Base-by-base conservation (phyloP, 2,329 filamentous ascomycete genomes). In the Camillea tinctor region DNA sequence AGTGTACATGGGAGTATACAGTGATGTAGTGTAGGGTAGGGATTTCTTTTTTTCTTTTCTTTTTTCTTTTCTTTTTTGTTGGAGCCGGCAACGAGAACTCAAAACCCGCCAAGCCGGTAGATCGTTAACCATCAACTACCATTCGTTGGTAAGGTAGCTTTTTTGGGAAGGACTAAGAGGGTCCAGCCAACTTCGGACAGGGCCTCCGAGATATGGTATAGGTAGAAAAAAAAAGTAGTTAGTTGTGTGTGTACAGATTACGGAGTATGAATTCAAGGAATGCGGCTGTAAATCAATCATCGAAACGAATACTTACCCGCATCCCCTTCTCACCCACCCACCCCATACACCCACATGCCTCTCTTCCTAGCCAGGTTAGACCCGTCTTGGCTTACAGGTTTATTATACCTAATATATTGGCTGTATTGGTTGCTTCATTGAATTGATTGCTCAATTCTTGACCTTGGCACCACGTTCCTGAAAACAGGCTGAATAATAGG, bases 61-160 rank as follows among this genome's bases (percentile, higher is more conserved):
- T n/a, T n/a, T n/a, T n/a, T n/a, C n/a, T n/a, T n/a, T n/a, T n/a
- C 36, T 60, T 21, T 15, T 13, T 21, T 21, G 49, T 50, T 50
- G 49, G 49, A 50, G 21, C 49, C 49, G 19, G 49, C 21, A 55
- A 56, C 20, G 55, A 54, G 54, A 59, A 55, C 63, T 58, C 65
- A 61, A n/a, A 63, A 62, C 54, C 22, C 62, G 68, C 68, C 68
- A 70, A 70, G 68, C 64, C 68, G 68, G 68, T 64, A 71, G 66
- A 69, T 69, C 56, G 57, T 58, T 51, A 49, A 60, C 51, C 62
- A 55, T 50, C 26, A 57, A 50, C 57, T 36, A 26, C 24, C 11
- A 64, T 68, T 67, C 66, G 66, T 58, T 61, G 55, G 52, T 56
- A 2, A n/a, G 15, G 36, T 15, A 11, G 36, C 36, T 17, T 44